Base-by-base conservation (phyloP, 345 rosid species). In the Aethionema arabicum region DNA sequence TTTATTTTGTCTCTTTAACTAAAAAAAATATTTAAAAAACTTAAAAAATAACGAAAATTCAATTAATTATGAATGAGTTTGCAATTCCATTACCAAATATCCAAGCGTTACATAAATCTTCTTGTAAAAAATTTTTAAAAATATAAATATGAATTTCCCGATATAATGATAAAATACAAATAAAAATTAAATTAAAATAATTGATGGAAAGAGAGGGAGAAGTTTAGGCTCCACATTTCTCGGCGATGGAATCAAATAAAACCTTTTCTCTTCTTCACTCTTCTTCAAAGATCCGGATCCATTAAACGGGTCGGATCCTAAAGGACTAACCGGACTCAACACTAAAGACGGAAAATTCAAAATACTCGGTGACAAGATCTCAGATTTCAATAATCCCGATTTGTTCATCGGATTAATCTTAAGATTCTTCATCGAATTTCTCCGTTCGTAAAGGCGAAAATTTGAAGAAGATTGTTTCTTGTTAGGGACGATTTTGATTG, bases 291-390 rank as follows among this genome's bases (percentile, higher is more conserved):
- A 11, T 39, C 75, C 80, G 56, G 86, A 61, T 54, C 85, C 78
- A 71, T 56, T 56, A 76, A 91, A 88, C 42, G 90, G 92, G 76
- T 86, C 88, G 35, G 85, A 77, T 31, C 51, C 68, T 36, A 91
- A 64, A 16, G 96, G 95, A 8, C 92, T 91, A 46, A 80, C 87
- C 4, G 95, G 96, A 68, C 95, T 86, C 61, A 85, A 88, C 16
- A 53, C 78, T 12, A 86, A 72, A 33, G 95, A 55, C n/a, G 92
- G 87, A 54, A 88, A 86, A 44, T 88, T 84, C 3, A 88, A 82
- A 10, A 85, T 68, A 73, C 87, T 88, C 0, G 96, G 98, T 2
- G 98, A 88, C 41, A 86, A 78, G 58, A 79, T 83, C 77, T 78
- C 85, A 35, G 83, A 83, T 58, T 77, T 82, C 6, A 83, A 78